Evolutionary conservation across 768 basidiomycete species (phyloP).

Genomic region (Mycena alexandri): DNA sequence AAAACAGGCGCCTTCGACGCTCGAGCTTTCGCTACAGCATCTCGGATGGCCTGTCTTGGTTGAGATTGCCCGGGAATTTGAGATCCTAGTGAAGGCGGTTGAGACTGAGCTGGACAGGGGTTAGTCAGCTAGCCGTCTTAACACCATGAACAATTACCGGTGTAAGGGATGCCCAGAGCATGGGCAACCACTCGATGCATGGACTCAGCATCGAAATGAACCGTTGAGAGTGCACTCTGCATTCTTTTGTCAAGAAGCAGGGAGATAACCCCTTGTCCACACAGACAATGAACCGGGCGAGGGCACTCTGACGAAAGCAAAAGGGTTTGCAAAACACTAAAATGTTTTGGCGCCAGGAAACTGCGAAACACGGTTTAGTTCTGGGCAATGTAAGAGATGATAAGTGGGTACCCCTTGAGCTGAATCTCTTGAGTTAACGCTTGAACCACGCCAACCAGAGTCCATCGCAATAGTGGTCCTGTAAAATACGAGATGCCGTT

Average conservation of each 20-base stretch:
- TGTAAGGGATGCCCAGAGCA: conserved; percentile 52
- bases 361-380: conserved; percentile 47
- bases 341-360: conserved; percentile 60
- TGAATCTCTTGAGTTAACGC: conserved; percentile 73
- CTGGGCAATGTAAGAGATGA: neutral
- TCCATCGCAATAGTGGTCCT: conserved; percentile 82
- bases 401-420: conserved; percentile 57
- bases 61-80: conserved; percentile 63
- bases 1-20: conserved; percentile 74
- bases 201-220: conserved; percentile 18
- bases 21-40: conserved; percentile 68
- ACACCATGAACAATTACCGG: conserved; percentile 48
- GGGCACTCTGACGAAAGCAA: conserved; percentile 76
- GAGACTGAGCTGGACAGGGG: conserved; percentile 23
- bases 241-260: conserved; percentile 55
- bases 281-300: conserved; percentile 72
- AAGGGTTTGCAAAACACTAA: conserved; percentile 76
- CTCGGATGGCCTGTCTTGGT: conserved; percentile 67
- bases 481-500: conserved; percentile 86
- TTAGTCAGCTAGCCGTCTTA: conserved; percentile 28
- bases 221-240: conserved; percentile 36
- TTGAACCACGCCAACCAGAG: conserved; percentile 79
- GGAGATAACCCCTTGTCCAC: conserved; percentile 66
- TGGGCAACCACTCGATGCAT: conserved; percentile 39
- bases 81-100: conserved; percentile 28